Base-by-base conservation (phyloP, 768 basidiomycete genomes). In the Termitomyces heimii region DNA sequence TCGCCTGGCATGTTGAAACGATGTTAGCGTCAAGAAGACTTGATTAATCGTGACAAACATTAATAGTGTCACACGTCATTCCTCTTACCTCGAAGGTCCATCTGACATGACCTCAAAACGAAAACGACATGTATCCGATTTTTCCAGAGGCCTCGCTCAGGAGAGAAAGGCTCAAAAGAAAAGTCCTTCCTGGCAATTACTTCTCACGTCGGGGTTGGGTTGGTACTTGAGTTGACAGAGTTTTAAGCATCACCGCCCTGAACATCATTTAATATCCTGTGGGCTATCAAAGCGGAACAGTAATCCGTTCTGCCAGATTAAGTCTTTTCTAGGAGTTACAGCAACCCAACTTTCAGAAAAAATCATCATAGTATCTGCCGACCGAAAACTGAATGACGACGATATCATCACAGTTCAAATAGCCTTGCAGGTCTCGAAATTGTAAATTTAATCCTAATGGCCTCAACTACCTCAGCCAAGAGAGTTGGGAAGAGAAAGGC, bases 381-480 rank as follows among this genome's bases (percentile, higher is more conserved):
- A 70, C 16, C 78, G 78, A 53, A 82, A 82, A 68, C 70, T 76
- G 18, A n/a, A n/a, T n/a, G 78, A 78, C 48, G 82, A 82, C 60
- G 86, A 88, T 65, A 69, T 88, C 31, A 86, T 89, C 54, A 73
- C 89, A 20, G 77, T 90, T 86, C 86, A 1, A 83, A 88, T 39
- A 72, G 4, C 63, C 68, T 16, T 93, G 92, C 66, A 76, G 68
- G 57, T 83, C 81, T 64, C 86, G 81, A 58, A 29, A 51, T 5
- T 98, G 96, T 71, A 86, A 81, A 63, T 70, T 71, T 49, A 95
- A 94, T 66, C 89, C 92, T 9, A 83, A 86, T 52, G 97, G 96
- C 69, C 74, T 95, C 54, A 96, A 94, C 68, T 86, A 92, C 71
- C 73, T 97, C 31, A 92, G 92, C 5, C 92, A 92, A 64, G 85